Evolutionary conservation across 805 yeast genomes (phyloP).

Genomic region (Spathaspora passalidarum): DNA sequence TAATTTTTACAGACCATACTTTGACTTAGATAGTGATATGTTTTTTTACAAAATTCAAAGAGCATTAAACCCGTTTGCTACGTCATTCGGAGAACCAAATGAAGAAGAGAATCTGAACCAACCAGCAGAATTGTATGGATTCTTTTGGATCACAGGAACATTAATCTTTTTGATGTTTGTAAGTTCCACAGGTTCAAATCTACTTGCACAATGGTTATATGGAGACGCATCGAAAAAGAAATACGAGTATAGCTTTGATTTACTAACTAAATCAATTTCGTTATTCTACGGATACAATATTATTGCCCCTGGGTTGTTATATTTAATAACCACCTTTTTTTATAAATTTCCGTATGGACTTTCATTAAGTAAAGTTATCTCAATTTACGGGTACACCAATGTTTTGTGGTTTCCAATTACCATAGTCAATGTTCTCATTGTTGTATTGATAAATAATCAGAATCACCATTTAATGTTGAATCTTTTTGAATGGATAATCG

Average conservation of each 20-base stretch:
- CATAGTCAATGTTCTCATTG: slow-evolving; percentile 54
- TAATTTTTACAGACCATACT: slow-evolving; percentile 60
- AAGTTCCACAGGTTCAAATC: slow-evolving; percentile 65
- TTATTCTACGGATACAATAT: slow-evolving; percentile 77
- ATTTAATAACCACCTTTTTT: slow-evolving; percentile 48
- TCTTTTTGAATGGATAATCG: slow-evolving; percentile 61
- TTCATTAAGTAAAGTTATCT: slow-evolving; percentile 57
- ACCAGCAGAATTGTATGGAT: slow-evolving; percentile 63
- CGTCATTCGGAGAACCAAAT: slow-evolving; percentile 4
- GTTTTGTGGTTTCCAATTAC: slow-evolving; percentile 85
- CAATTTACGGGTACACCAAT: slow-evolving; percentile 84
- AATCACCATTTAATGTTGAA: slow-evolving; percentile 39
- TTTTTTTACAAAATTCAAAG: slow-evolving; percentile 52
- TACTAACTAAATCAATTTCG: slow-evolving; percentile 65
- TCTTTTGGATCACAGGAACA: slow-evolving; percentile 87
- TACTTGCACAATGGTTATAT: slow-evolving; percentile 56
- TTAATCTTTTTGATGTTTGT: slow-evolving; percentile 73
- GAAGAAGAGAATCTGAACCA: slow-evolving; percentile 14
- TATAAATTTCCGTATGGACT: slow-evolving; percentile 50
- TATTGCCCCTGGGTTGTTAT: slow-evolving; percentile 56
- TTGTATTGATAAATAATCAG: slow-evolving; percentile 40
- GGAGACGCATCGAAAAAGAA: slow-evolving; percentile 33
- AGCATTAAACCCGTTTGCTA: slow-evolving; percentile 55
- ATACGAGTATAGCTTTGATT: slow-evolving; percentile 57
- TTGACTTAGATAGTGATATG: slow-evolving; percentile 64